These are phyloP conservation scores for Prunus davidiana DNA, from an alignment of 306 rosid genomes.

Conservation along the genomic window DNA sequence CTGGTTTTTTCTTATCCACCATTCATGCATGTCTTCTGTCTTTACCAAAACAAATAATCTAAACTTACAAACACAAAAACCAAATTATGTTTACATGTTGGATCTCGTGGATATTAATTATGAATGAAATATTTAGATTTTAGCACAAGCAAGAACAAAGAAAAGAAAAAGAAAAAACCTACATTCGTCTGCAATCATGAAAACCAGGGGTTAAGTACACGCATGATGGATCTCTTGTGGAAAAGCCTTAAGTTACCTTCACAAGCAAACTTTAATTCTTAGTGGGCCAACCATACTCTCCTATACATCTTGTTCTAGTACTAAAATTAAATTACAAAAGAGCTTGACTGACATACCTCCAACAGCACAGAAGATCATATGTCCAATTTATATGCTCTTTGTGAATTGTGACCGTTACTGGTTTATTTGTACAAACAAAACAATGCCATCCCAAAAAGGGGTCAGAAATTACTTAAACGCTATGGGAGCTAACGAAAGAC, in stretches of 20 bases:
- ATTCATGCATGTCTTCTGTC: neutral
- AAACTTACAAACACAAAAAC: neutral
- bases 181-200: slow-evolving; percentile 6
- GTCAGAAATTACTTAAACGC: too few relatives aligned
- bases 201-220: slow-evolving; percentile 9
- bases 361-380: neutral
- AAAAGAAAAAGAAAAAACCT: neutral
- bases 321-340: neutral
- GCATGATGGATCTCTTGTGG: slow-evolving; percentile 10
- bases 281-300: neutral
- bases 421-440: too few relatives aligned
- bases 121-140: neutral
- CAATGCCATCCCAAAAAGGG: neutral
- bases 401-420: neutral
- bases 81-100: neutral
- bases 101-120: neutral
- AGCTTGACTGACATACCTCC: neutral
- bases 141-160: neutral
- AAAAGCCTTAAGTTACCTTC: slow-evolving; percentile 6
- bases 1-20: slow-evolving; percentile 5
- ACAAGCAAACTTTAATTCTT: slow-evolving; percentile 8
- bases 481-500: too few relatives aligned
- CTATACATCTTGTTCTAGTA: neutral
- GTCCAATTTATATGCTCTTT: neutral
- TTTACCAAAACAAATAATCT: neutral